phyloP scores from a whole-genome alignment of 75 land plant genomes.

The Picea sitchensis region DNA sequence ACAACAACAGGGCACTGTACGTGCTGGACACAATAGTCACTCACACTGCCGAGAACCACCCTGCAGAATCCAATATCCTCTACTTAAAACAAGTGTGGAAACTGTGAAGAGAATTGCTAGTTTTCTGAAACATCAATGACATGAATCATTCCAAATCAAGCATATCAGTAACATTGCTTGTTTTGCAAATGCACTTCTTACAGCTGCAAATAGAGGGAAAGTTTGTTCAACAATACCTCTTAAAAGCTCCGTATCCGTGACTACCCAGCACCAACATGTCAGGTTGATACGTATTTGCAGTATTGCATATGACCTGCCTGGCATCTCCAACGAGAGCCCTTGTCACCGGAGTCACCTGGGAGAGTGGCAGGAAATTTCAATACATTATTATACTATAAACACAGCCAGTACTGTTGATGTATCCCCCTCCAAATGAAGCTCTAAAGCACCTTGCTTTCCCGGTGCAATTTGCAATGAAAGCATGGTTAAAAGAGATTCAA shows the following conservation, averaged over 20 bases:
- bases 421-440: no score
- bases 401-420: no score
- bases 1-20: constrained; percentile 12
- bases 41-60: constrained; percentile 7
- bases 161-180: no score
- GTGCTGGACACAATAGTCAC: constrained; percentile 13
- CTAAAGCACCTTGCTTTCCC: no score
- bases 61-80: neutral
- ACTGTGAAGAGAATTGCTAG: neutral
- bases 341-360: constrained; percentile 8
- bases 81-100: no score
- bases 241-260: constrained; percentile 18
- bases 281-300: constrained; percentile 1
- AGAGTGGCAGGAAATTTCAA: no score
- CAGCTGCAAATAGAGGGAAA: neutral
- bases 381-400: no score
- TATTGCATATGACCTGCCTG: constrained; percentile 10
- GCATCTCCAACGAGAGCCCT: constrained; percentile 10
- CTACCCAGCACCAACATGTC: constrained; percentile 11
- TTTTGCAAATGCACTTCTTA: no score
- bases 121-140: neutral
- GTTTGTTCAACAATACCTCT: constrained; percentile 3
- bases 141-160: no score
- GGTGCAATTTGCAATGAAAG: no score
- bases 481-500: no score